Conservation (phyloP, 2,329 filamentous ascomycete genomes). For the Neopestalotiopsis clavispora region DNA sequence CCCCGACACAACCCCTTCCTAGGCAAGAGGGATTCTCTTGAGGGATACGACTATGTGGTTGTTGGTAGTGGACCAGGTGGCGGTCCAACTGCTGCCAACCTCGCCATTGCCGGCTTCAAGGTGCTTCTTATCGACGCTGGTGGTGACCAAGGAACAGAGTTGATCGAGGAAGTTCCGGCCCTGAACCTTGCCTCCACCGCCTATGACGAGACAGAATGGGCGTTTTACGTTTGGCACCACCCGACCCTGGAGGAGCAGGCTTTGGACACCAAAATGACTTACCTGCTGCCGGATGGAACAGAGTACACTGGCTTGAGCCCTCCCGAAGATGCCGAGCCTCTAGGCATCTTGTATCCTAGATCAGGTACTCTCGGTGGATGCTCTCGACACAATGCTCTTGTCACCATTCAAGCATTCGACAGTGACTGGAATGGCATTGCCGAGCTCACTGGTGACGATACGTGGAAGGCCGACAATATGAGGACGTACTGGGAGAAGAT, state of each 20-base stretch:
- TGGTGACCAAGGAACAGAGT: constrained; percentile 48
- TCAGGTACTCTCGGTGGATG: constrained; percentile 52
- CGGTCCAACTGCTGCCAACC: constrained; percentile 53
- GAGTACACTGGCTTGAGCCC: constrained; percentile 42
- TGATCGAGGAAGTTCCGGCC: constrained; percentile 53
- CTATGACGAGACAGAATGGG: constrained; percentile 48
- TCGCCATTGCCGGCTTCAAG: constrained; percentile 56
- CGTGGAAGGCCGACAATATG: constrained; percentile 16
- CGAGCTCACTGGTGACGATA: constrained; percentile 12
- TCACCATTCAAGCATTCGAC: constrained; percentile 61
- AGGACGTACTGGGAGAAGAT: constrained; percentile 8
- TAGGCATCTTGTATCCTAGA: constrained; percentile 51
- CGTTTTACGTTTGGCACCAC: constrained; percentile 64
- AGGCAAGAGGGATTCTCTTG: neutral
- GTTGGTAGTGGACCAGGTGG: constrained; percentile 59
- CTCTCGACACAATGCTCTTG: constrained; percentile 63
- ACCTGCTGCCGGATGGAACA: constrained; percentile 42
- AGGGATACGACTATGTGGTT: constrained; percentile 46
- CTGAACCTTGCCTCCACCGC: constrained; percentile 43
- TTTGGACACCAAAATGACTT: constrained; percentile 56
- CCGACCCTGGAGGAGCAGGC: constrained; percentile 52
- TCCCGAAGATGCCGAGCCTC: constrained; percentile 41
- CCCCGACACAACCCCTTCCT: neutral
- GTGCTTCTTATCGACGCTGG: constrained; percentile 61
- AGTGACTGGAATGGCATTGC: constrained; percentile 55